Evolutionary conservation across 140 eudicot species (phyloP).

Genomic region (Stevia rebaudiana): DNA sequence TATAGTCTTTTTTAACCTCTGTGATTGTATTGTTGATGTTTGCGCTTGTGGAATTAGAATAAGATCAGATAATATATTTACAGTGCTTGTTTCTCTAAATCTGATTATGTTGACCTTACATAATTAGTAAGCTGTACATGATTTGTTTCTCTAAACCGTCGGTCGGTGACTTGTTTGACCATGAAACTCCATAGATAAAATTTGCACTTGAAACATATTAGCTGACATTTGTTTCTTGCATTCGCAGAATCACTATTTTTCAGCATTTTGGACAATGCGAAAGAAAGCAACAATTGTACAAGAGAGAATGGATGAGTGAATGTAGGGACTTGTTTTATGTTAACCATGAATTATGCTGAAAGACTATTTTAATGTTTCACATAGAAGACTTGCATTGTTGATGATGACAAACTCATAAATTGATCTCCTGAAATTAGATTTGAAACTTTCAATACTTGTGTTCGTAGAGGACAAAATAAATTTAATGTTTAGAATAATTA

Average conservation of each 20-base stretch:
- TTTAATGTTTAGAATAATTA: not conserved
- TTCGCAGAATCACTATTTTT: slow-evolving; percentile 70
- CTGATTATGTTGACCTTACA: not conserved
- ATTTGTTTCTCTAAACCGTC: not conserved
- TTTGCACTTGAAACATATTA: not conserved
- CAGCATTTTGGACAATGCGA: slow-evolving; percentile 93
- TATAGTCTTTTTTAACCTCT: no score
- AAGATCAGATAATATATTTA: not conserved
- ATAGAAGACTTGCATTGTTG: slow-evolving; percentile 10
- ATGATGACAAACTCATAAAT: not conserved
- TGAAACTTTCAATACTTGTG: slow-evolving; percentile 1
- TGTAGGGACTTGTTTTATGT: not conserved
- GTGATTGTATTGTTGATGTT: no score
- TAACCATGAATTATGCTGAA: not conserved
- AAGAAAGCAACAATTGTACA: slow-evolving; percentile 35
- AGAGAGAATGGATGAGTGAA: slow-evolving; percentile 24
- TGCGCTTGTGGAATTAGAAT: not conserved
- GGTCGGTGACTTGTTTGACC: slow-evolving; percentile 1
- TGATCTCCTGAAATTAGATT: slow-evolving; percentile 5
- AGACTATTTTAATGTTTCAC: not conserved
- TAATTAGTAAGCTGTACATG: not conserved
- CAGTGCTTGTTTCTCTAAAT: not conserved
- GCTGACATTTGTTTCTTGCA: not conserved
- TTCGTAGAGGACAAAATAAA: slow-evolving; percentile 16
- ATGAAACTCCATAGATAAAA: not conserved